phyloP scores from a whole-genome alignment of 108 stramenopile genomes.

The Skeletonema costatum region DNA sequence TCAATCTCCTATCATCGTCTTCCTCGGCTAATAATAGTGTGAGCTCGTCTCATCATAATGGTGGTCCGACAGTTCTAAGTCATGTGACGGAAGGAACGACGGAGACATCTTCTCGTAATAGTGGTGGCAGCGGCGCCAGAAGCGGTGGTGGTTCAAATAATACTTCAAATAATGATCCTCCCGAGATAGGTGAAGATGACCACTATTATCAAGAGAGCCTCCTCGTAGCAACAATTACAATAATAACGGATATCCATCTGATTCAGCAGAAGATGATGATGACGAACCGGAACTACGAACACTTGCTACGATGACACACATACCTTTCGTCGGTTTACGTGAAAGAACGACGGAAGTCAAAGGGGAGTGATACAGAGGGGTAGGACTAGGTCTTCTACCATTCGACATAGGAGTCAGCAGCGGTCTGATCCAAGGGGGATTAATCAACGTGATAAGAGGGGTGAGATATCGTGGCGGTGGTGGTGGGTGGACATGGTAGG shows the following conservation, averaged over 20 bases:
- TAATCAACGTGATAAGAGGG: background rate
- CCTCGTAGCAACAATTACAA: background rate
- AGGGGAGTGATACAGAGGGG: slow-evolving; percentile 6
- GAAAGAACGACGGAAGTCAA: background rate
- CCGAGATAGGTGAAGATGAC: background rate
- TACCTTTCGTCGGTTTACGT: background rate
- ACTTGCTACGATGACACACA: background rate
- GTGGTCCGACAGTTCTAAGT: background rate
- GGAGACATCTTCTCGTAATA: background rate
- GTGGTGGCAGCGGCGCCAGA: background rate
- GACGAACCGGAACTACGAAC: background rate
- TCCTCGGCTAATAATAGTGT: background rate
- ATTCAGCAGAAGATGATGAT: background rate
- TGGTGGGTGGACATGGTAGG: background rate
- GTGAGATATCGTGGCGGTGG: background rate
- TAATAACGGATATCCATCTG: background rate
- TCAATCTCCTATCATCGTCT: background rate
- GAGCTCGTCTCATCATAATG: background rate
- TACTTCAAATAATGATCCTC: background rate
- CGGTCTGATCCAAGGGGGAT: too few relatives aligned
- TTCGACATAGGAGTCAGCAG: background rate
- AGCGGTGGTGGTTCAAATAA: background rate
- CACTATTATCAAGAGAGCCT: background rate
- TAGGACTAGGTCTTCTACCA: background rate
- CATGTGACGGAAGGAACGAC: background rate